A percentile compares a stretch with the other conserved stretches of the same genome.
Evolutionary conservation across 495 filamentous ascomycete genomes (phyloP).

Genomic region (Podospora didyma): DNA sequence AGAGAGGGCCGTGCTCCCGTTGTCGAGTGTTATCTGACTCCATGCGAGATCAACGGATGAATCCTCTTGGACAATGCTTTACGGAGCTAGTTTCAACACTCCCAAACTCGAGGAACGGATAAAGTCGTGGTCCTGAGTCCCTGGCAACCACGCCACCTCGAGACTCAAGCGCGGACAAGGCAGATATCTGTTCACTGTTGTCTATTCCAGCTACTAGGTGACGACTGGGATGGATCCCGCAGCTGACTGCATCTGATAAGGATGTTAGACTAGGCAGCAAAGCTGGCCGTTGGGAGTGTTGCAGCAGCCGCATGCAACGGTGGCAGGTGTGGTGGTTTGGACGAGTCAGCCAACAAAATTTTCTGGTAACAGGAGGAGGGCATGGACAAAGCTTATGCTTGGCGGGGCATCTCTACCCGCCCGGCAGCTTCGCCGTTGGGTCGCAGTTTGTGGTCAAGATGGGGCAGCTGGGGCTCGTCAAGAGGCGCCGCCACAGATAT

Average conservation of each 20-base stretch:
- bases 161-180: not conserved
- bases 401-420: not conserved
- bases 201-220: not conserved
- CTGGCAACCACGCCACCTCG: not conserved
- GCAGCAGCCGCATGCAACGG: too few species aligned
- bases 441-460: not conserved
- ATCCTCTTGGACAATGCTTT: not conserved
- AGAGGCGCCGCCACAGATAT: not conserved
- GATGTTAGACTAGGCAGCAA: too few species aligned
- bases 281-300: too few species aligned
- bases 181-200: not conserved
- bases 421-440: slow-evolving; percentile 1
- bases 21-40: not conserved
- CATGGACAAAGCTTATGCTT: not conserved
- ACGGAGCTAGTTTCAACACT: not conserved
- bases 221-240: too few species aligned
- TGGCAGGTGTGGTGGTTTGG: too few species aligned
- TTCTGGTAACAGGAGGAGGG: too few species aligned
- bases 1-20: not conserved
- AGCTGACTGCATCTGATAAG: too few species aligned
- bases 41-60: not conserved
- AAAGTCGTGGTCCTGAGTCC: not conserved
- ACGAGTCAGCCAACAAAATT: too few species aligned
- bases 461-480: slow-evolving; percentile 2
- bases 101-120: not conserved